Percentiles rank a stretch among this genome's conserved stretches.
Evolutionary conservation across 2,329 filamentous ascomycete genomes (phyloP).

Genomic region (Chrysosporium queenslandicum): DNA sequence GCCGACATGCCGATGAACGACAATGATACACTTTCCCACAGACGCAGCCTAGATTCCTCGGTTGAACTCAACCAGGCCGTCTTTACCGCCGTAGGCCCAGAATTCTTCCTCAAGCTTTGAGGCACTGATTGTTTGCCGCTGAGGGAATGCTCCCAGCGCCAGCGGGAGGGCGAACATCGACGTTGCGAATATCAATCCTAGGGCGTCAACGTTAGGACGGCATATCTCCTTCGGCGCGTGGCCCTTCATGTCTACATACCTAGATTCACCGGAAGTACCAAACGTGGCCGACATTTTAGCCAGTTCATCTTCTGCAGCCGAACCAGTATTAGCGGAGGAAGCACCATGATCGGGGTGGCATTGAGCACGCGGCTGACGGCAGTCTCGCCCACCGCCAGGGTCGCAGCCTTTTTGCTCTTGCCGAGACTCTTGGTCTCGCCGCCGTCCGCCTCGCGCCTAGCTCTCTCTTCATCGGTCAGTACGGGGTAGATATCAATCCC

Average conservation of each 20-base stretch:
- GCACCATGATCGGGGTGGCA: slow-evolving; percentile 91
- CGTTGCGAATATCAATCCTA: slow-evolving; percentile 67
- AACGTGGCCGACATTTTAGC: slow-evolving; percentile 64
- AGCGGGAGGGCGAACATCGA: slow-evolving; percentile 82
- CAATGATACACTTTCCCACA: not conserved
- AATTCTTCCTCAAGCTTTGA: slow-evolving; percentile 76
- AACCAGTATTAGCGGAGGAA: slow-evolving; percentile 79
- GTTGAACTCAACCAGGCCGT: slow-evolving; percentile 89
- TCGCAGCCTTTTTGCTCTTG: slow-evolving; percentile 78
- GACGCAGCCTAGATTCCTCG: slow-evolving; percentile 61
- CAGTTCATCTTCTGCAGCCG: slow-evolving; percentile 73
- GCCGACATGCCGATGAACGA: not conserved
- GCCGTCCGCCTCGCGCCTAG: slow-evolving; percentile 53
- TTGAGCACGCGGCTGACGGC: slow-evolving; percentile 86
- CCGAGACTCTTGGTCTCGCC: slow-evolving; percentile 63
- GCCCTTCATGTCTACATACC: slow-evolving; percentile 34
- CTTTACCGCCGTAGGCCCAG: slow-evolving; percentile 64
- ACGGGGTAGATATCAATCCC: slow-evolving; percentile 91
- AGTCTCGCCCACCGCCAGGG: slow-evolving; percentile 83
- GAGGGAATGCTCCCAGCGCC: slow-evolving; percentile 84
- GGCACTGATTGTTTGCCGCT: slow-evolving; percentile 71
- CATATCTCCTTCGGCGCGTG: not conserved
- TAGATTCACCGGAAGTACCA: slow-evolving; percentile 75
- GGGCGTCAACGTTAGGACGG: not conserved
- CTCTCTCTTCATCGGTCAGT: slow-evolving; percentile 59